Evolutionary conservation across 2,329 filamentous ascomycete species (phyloP), one percentile per base, ranked within the genome.

Genomic region (Xylaria sp.): DNA sequence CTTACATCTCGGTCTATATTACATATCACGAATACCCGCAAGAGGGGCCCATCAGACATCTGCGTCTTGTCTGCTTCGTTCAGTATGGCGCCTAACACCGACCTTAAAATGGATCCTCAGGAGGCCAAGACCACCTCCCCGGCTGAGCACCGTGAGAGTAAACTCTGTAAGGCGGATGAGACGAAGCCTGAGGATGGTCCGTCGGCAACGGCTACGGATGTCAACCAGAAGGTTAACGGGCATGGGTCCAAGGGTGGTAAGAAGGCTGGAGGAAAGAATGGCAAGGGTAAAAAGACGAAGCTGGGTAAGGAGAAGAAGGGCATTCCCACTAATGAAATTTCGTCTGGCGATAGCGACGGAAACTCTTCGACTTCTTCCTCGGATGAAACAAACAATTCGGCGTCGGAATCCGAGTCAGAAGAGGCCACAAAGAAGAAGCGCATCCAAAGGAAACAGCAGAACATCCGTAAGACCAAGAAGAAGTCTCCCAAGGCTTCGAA

Each of bases 371-470:
- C 58, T 45, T 61, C 52, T 24, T 60, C 63, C 18, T 61, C 57
- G 17, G 60, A 63, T n/a, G 63, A 65, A 16, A 60, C 60, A 1
- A 65, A 60, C 5, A 65, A 69, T n/a, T 66, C 66, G 2, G 63
- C 66, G 22, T 63, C 63, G 0, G 66, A 63, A 6, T 64, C 56
- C 7, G 60, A 61, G 1, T 48, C 53, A 2, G 62, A 63, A 4
- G 57, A 56, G 41, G 63, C 63, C 16, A 46, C 56, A 21, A 65
- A 63, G 50, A 71, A 67, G 53, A 70, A 68, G 54, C 61, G 60
- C 18, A 22, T 48, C 6, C 45, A 59, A 21, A 72, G 69, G 61
- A 72, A 69, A 49, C 69, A 66, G 2, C 63, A 63, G 20, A 64
- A 66, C 16, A n/a, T 52, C 5, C 63, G 63, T 9, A 71, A 68